phyloP scores from a whole-genome alignment of 225 moss, liverwort and hornwort species.

The Pleurozium schreberi region DNA sequence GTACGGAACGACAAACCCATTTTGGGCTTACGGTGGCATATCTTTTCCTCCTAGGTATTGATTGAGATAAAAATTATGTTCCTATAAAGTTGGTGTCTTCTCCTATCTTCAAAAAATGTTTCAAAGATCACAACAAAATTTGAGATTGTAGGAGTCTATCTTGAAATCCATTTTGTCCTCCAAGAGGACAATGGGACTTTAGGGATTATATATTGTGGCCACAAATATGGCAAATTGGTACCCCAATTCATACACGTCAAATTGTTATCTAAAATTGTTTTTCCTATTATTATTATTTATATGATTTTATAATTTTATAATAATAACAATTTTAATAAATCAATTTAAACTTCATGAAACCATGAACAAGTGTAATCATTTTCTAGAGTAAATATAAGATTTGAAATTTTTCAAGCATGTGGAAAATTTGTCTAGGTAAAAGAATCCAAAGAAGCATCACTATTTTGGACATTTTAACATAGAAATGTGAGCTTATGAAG shows the following conservation, averaged over 20 bases:
- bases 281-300: not conserved
- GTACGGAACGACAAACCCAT: not conserved
- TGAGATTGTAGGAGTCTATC: no score
- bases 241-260: not conserved
- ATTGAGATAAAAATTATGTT: not conserved
- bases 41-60: accelerated
- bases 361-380: not conserved
- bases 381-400: not conserved
- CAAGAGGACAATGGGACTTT: accelerated
- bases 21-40: not conserved
- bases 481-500: no score
- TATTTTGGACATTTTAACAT: no score
- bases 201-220: not conserved
- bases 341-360: not conserved
- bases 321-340: not conserved
- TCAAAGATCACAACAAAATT: no score
- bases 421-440: no score
- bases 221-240: not conserved
- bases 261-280: not conserved
- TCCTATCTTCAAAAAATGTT: no score
- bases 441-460: no score
- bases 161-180: no score
- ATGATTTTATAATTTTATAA: not conserved
- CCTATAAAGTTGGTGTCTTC: not conserved
- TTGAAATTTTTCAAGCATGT: no score